These are phyloP conservation scores for Trichoderma semiorbis DNA, from an alignment of 2,329 filamentous ascomycete species.

Conservation along the genomic window DNA sequence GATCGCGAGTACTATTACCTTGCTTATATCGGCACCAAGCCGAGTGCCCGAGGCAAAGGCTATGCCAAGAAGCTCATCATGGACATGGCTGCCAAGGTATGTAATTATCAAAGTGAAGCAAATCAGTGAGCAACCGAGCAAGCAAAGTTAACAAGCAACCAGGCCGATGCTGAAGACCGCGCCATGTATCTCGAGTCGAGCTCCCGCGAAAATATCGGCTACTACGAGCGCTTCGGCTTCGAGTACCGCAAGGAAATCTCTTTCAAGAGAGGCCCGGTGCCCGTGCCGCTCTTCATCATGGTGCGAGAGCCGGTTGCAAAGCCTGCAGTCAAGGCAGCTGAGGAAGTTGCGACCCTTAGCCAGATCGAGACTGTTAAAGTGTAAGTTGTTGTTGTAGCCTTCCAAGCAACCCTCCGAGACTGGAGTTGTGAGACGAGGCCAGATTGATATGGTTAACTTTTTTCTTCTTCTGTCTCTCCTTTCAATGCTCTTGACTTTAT, in stretches of 20 bases:
- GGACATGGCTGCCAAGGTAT: constrained; percentile 62
- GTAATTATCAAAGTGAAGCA: neutral
- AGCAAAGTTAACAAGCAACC: neutral
- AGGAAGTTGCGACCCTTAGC: constrained; percentile 21
- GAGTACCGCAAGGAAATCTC: constrained; percentile 60
- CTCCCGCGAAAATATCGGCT: constrained; percentile 61
- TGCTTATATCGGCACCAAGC: constrained; percentile 76
- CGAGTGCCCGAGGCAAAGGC: constrained; percentile 65
- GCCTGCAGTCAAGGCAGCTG: constrained; percentile 23
- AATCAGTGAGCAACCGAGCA: neutral
- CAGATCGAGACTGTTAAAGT: constrained; percentile 17
- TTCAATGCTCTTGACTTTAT: neutral
- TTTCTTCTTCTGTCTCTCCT: neutral
- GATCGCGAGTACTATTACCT: constrained; percentile 72
- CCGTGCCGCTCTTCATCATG: constrained; percentile 74
- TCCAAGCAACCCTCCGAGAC: neutral
- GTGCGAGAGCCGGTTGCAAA: constrained; percentile 62
- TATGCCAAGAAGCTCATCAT: constrained; percentile 69
- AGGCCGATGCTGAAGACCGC: constrained; percentile 66
- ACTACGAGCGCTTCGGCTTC: constrained; percentile 76
- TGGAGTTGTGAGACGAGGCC: neutral
- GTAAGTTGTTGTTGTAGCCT: neutral
- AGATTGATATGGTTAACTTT: neutral
- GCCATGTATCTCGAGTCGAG: constrained; percentile 78
- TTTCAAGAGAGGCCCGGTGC: constrained; percentile 54